These are phyloP conservation scores for Yarrowia sp. DNA, from an alignment of 805 yeast genomes.

Conservation along the genomic window DNA sequence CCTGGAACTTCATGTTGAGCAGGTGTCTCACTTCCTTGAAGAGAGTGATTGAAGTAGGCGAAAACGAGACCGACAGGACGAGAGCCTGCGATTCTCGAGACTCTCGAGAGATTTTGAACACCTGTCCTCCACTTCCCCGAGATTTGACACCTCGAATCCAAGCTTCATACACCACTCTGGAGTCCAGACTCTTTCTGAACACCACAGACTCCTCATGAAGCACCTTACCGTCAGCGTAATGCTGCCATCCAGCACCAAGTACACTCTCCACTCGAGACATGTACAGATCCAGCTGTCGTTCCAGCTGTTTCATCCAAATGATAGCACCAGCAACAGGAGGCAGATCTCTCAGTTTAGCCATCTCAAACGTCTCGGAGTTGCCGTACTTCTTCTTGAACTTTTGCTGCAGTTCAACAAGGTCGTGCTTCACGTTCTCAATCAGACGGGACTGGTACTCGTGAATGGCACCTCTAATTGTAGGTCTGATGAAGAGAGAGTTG, in stretches of 20 bases:
- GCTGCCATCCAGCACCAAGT: conserved; percentile 67
- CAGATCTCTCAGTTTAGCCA: conserved; percentile 55
- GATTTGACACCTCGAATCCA: conserved; percentile 56
- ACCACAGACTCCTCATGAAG: conserved; percentile 59
- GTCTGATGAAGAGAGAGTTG: conserved; percentile 58
- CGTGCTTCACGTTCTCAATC: conserved; percentile 57
- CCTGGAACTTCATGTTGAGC: conserved; percentile 57
- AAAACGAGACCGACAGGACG: conserved; percentile 60
- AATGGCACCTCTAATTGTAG: conserved; percentile 63
- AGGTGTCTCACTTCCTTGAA: conserved; percentile 64
- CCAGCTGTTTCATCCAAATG: conserved; percentile 62
- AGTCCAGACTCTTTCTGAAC: conserved; percentile 57
- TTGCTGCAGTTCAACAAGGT: conserved; percentile 55
- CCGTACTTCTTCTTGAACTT: conserved; percentile 51
- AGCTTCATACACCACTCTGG: conserved; percentile 52
- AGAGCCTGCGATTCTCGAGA: conserved; percentile 40
- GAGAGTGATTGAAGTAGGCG: conserved; percentile 53
- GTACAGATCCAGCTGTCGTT: conserved; percentile 54
- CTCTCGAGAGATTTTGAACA: conserved; percentile 52
- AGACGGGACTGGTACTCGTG: conserved; percentile 65
- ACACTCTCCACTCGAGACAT: conserved; percentile 57
- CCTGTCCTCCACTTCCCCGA: conserved; percentile 47
- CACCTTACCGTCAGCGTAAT: conserved; percentile 70
- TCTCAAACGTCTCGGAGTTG: conserved; percentile 48
- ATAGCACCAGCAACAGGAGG: conserved; percentile 58